Evolutionary conservation across 1,284 basidiomycete genomes (phyloP).

Genomic region (Microbotryum scabiosae): DNA sequence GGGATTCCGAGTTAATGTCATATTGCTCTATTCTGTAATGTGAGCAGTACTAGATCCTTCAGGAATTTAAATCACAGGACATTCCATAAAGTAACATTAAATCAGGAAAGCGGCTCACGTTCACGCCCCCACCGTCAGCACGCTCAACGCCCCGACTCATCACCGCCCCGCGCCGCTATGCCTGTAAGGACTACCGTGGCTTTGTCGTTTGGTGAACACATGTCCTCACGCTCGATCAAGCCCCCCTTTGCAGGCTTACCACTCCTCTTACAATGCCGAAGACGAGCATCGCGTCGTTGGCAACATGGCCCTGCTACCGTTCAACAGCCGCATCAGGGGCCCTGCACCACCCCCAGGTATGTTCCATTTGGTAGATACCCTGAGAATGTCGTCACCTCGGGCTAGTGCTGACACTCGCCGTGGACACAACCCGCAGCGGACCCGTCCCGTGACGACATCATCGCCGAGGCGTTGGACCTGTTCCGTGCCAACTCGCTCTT

Average conservation of each 20-base stretch:
- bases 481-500: conserved; percentile 99
- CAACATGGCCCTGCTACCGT: conserved; percentile 82
- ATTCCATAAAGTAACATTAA: too few species aligned
- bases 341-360: conserved; percentile 65
- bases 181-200: too few species aligned
- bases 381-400: neutral
- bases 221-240: neutral
- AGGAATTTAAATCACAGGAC: too few species aligned
- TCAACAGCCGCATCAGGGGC: conserved; percentile 83
- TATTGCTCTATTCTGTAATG: too few species aligned
- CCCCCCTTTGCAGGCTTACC: conserved; percentile 64
- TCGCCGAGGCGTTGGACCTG: conserved; percentile 92
- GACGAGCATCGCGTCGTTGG: conserved; percentile 73
- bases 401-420: neutral
- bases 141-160: too few species aligned
- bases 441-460: conserved; percentile 70
- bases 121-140: too few species aligned
- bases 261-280: conserved; percentile 87
- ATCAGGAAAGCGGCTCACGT: too few species aligned
- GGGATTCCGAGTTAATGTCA: too few species aligned
- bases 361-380: conserved; percentile 41
- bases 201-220: too few species aligned
- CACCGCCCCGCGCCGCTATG: too few species aligned
- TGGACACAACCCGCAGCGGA: conserved; percentile 49
- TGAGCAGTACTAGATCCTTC: too few species aligned